phyloP scores from a whole-genome alignment of 2,329 filamentous ascomycete genomes.

The Ophiostoma triangulosporum region DNA sequence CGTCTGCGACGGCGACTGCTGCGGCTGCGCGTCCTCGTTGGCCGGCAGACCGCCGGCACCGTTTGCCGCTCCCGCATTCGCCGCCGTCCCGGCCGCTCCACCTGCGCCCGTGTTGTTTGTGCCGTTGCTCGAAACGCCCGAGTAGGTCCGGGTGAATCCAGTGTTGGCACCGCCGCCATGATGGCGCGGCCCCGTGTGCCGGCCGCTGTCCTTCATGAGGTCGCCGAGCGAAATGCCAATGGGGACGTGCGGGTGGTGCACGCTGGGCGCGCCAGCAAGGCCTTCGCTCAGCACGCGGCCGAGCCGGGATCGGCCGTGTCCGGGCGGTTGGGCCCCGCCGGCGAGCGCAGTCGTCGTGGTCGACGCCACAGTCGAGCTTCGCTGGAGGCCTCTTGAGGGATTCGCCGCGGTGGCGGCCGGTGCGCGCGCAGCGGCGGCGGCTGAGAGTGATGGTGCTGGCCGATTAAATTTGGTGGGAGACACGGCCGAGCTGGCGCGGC shows the following conservation, averaged over 20 bases:
- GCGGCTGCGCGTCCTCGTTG: constrained; percentile 21
- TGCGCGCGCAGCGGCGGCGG: background rate
- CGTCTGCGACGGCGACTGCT: background rate
- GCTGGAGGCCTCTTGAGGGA: constrained; percentile 6
- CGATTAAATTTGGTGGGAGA: background rate
- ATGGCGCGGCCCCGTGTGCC: background rate
- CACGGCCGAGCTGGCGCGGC: background rate
- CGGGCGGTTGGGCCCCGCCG: background rate
- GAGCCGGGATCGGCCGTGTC: background rate
- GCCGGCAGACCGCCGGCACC: background rate
- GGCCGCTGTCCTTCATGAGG: constrained; percentile 9
- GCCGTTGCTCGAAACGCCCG: background rate
- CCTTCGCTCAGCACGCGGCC: constrained; percentile 10
- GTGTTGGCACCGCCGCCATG: constrained; percentile 9
- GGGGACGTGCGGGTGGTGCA: constrained; percentile 2
- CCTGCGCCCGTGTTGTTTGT: background rate
- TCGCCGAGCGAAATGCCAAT: constrained; percentile 11
- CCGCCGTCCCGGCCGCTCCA: background rate
- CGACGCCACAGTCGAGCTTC: constrained; percentile 18
- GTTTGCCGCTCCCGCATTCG: background rate
- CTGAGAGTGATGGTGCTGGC: background rate
- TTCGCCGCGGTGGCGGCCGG: background rate
- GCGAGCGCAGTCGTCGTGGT: constrained; percentile 10
- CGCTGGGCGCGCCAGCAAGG: constrained; percentile 13
- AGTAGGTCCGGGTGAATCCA: background rate